These are phyloP conservation scores for Cadophora malorum DNA, from an alignment of 2,329 filamentous ascomycete species.

Conservation along the genomic window DNA sequence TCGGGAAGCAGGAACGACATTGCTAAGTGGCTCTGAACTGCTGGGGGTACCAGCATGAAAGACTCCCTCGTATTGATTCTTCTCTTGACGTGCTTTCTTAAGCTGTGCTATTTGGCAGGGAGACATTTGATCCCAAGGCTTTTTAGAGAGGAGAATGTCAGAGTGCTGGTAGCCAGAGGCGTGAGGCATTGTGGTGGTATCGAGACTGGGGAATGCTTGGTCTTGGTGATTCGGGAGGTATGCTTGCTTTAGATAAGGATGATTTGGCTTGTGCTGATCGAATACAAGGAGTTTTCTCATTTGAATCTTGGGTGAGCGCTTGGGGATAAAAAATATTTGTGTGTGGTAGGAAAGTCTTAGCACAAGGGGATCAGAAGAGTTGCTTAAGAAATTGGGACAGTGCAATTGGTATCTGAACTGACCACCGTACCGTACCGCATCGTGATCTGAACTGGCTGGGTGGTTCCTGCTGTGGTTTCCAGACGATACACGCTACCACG, in stretches of 20 bases:
- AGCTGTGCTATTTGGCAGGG: too few relatives aligned
- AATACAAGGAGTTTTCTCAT: too few relatives aligned
- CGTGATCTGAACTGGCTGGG: not conserved
- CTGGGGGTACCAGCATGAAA: not conserved
- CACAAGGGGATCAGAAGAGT: too few relatives aligned
- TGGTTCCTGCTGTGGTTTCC: too few relatives aligned
- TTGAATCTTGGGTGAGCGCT: too few relatives aligned
- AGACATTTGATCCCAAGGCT: too few relatives aligned
- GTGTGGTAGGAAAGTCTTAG: too few relatives aligned
- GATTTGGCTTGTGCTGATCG: too few relatives aligned
- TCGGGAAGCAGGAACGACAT: not conserved
- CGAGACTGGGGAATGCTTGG: too few relatives aligned
- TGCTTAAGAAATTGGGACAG: too few relatives aligned
- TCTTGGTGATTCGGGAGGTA: not conserved
- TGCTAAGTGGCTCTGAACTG: not conserved
- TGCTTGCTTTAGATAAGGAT: too few relatives aligned
- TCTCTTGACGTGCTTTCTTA: not conserved
- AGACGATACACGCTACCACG: not conserved
- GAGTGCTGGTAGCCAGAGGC: not conserved
- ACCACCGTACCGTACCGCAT: not conserved
- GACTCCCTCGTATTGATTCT: not conserved
- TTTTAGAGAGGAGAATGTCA: not conserved
- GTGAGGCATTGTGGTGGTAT: not conserved
- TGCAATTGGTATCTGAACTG: not conserved
- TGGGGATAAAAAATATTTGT: too few relatives aligned